phyloP scores from a whole-genome alignment of 2,329 filamentous ascomycete genomes.

The Septoria petroselini region DNA sequence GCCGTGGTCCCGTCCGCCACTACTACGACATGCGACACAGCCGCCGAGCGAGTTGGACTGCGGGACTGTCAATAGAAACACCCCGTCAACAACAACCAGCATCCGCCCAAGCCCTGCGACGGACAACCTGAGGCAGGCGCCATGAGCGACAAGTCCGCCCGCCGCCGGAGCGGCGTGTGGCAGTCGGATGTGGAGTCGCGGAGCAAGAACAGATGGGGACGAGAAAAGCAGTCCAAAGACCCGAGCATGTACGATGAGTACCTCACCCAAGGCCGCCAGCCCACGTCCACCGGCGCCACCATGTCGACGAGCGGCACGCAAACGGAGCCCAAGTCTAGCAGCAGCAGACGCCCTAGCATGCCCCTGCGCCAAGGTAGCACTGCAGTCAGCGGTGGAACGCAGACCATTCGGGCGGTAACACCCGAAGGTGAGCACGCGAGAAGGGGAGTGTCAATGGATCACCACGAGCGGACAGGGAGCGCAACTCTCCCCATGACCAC shows the following conservation, averaged over 20 bases:
- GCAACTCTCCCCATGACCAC: conserved; percentile 27
- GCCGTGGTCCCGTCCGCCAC: background rate
- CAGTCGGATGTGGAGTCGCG: conserved; percentile 17
- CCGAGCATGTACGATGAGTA: conserved; percentile 37
- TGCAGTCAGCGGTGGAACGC: conserved; percentile 22
- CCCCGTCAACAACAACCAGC: background rate
- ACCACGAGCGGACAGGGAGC: conserved; percentile 10
- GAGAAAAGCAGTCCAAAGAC: conserved; percentile 30
- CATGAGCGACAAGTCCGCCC: conserved; percentile 23
- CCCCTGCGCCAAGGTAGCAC: conserved; percentile 26
- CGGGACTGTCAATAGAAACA: conserved; percentile 1
- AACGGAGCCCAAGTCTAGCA: conserved; percentile 9
- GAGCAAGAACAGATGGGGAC: conserved; percentile 21
- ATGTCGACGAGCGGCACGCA: conserved; percentile 14
- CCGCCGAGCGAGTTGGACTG: background rate
- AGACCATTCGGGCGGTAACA: conserved; percentile 62
- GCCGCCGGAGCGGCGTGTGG: conserved; percentile 27
- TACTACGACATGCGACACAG: conserved; percentile 11
- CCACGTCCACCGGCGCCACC: background rate
- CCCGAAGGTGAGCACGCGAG: conserved; percentile 49
- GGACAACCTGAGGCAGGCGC: background rate
- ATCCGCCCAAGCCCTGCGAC: too few relatives aligned
- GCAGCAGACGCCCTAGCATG: conserved; percentile 24
- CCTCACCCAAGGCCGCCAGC: conserved; percentile 29
- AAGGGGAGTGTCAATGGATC: conserved; percentile 12